phyloP scores from a whole-genome alignment of 805 yeast species.

The Debaryomyces tyrocola region DNA sequence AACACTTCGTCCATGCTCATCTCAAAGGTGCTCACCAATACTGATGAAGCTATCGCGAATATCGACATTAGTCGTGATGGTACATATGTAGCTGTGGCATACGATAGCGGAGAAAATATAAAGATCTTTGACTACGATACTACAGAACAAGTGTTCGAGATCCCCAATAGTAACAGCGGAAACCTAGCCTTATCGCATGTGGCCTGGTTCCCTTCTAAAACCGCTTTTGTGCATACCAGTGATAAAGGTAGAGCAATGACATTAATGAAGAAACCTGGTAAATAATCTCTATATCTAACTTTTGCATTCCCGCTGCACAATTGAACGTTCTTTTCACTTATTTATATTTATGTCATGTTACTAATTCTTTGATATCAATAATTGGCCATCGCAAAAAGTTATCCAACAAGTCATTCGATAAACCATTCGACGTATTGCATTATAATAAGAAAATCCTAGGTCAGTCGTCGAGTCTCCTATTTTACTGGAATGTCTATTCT shows the following conservation, averaged over 20 bases:
- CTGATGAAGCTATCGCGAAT: conserved; percentile 44
- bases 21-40: conserved; percentile 33
- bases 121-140: conserved; percentile 37
- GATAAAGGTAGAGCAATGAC: conserved; percentile 31
- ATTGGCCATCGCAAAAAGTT: too few species aligned
- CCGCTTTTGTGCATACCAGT: conserved; percentile 28
- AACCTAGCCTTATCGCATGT: conserved; percentile 25
- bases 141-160: conserved; percentile 28
- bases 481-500: too few species aligned
- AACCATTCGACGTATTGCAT: too few species aligned
- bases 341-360: too few species aligned
- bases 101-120: conserved; percentile 41
- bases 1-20: conserved; percentile 37
- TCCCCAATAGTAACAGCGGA: conserved; percentile 28
- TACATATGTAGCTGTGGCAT: conserved; percentile 42
- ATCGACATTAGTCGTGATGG: conserved; percentile 49
- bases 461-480: too few species aligned
- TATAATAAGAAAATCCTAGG: too few species aligned
- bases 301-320: not conserved
- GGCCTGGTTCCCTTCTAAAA: conserved; percentile 36
- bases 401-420: too few species aligned
- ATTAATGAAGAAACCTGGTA: conserved; percentile 14
- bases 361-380: too few species aligned
- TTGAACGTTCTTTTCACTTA: too few species aligned
- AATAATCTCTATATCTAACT: not conserved